Evolutionary conservation across 2,329 filamentous ascomycete genomes (phyloP), one percentile per base, ranked within the genome.

Genomic region (Pseudocercospora crystallina): DNA sequence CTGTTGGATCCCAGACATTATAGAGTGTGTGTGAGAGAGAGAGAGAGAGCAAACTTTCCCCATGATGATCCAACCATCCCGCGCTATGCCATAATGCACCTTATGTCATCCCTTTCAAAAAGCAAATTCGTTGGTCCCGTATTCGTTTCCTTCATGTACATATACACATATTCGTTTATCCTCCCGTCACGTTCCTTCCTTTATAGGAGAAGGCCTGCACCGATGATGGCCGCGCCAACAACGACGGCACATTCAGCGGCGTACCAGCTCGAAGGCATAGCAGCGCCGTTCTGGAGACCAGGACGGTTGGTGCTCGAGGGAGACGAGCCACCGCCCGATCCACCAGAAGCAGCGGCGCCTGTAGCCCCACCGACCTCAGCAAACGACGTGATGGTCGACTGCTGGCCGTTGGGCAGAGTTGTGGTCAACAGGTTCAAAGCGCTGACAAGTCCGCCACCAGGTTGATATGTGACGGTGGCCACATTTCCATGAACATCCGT

Each of bases 381-480:
- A 53, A 71, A 74, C 42, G 69, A 73, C 13, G 75, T 78, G 44
- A 76, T 65, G 1, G 73, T 76, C 32, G 61, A 67, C 3, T 60
- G 67, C 31, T 64, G 50, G 12, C 70, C 70, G 47, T 71, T 62
- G 8, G 68, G 54, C 11, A 69, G 53, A 9, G 58, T 64, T 2
- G 66, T 68, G 5, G 69, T 73, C 34, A 58, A 43, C 13, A 76
- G 57, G 29, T 71, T 65, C 26, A 77, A 54, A 40, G 65, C 65
- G 56, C 64, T 71, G 14, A 77, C 69, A 8, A 55, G 61, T 14
- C 69, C 73, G 39, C 69, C 73, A 40, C 60, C 65, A 3, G 75
- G 75, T 1, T 74, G 76, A 58, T 72, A 76, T 1, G 76, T 78
- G 2, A 75, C 74, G 43, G 75, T 56, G 48, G 77, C 69, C 2